Evolutionary conservation across 345 rosid species (phyloP).

Genomic region (Cardamine resedifolia): DNA sequence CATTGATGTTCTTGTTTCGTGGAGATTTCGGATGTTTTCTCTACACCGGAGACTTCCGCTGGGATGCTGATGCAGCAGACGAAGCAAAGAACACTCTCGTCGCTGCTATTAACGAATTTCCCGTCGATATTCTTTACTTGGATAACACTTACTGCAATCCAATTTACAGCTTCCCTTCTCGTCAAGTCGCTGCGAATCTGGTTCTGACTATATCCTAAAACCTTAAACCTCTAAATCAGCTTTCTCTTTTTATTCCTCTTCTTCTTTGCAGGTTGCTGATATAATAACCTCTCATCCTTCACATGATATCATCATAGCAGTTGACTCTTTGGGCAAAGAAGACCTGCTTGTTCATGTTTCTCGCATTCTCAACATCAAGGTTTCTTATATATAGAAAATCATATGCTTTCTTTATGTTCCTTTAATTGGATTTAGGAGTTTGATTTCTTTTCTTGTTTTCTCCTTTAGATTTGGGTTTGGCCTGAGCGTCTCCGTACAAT

Average conservation of each 20-base stretch:
- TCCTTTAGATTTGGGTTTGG: constrained; percentile 83
- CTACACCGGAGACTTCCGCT: constrained; percentile 74
- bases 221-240: neutral
- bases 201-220: constrained; percentile 25
- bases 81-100: constrained; percentile 42
- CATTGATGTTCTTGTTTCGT: constrained; percentile 75
- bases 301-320: constrained; percentile 66
- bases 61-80: constrained; percentile 45
- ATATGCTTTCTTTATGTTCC: neutral
- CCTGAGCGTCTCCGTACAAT: constrained; percentile 82
- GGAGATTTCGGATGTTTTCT: constrained; percentile 72
- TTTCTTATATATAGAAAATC: neutral
- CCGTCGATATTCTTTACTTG: constrained; percentile 55
- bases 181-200: constrained; percentile 57
- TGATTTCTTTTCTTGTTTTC: constrained; percentile 12
- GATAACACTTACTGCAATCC: constrained; percentile 85
- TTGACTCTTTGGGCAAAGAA: constrained; percentile 76
- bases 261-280: constrained; percentile 49
- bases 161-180: constrained; percentile 56
- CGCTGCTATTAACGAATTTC: constrained; percentile 44
- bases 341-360: constrained; percentile 61
- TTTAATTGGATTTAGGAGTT: neutral
- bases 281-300: constrained; percentile 66
- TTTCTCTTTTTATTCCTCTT: neutral
- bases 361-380: constrained; percentile 57